These are phyloP conservation scores for Leavenworthia alabamica DNA, from an alignment of 345 rosid species.

Conservation along the genomic window DNA sequence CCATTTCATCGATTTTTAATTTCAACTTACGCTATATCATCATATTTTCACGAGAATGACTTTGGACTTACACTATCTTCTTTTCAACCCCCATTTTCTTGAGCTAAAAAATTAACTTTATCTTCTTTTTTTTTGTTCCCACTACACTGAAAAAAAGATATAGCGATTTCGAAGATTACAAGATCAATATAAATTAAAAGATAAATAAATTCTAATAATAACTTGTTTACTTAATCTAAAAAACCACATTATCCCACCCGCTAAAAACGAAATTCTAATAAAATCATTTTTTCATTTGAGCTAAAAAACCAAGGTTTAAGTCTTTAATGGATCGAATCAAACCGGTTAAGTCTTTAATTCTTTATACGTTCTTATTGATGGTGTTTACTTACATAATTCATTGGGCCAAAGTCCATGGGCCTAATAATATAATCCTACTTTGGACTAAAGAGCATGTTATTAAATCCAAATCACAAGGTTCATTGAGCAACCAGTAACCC, in stretches of 20 bases:
- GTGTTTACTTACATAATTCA: background rate
- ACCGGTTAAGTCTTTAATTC: background rate
- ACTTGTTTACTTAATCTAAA: no score
- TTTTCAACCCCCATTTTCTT: background rate
- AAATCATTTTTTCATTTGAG: no score
- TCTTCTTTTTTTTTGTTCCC: background rate
- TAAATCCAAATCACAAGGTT: background rate
- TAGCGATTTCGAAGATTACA: background rate
- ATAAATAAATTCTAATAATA: background rate
- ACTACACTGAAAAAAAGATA: background rate
- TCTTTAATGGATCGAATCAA: background rate
- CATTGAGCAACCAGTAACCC: background rate
- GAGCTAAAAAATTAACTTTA: constrained; percentile 26
- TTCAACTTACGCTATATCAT: constrained; percentile 27
- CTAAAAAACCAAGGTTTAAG: no score
- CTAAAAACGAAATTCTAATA: no score
- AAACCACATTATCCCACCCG: no score
- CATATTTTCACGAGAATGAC: constrained; percentile 19
- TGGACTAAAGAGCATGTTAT: background rate
- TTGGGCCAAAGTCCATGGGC: background rate
- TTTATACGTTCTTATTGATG: background rate
- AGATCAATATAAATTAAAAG: background rate
- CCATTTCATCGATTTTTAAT: constrained; percentile 8
- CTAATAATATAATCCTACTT: background rate
- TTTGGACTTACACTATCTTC: constrained; percentile 21